Percentiles rank a stretch among this genome's conserved stretches.
phyloP scores from a whole-genome alignment of 2,329 filamentous ascomycete species.

The Aureobasidium sp. region DNA sequence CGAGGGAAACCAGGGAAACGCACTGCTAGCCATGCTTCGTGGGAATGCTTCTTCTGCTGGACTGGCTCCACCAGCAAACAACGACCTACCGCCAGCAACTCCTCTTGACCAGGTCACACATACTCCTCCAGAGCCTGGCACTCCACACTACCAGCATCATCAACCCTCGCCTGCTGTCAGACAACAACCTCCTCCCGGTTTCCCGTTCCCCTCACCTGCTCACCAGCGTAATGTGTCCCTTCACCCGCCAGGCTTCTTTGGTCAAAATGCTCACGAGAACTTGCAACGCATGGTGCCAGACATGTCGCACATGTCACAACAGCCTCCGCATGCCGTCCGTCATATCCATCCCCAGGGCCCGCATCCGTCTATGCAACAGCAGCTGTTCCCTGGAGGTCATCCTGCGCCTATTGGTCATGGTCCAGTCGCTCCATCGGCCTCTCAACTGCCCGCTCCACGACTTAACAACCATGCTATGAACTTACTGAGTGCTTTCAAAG shows the following conservation, averaged over 20 bases:
- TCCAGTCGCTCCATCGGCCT: conserved; percentile 59
- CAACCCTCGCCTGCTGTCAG: conserved; percentile 49
- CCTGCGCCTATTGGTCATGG: conserved; percentile 35
- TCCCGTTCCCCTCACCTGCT: conserved; percentile 44
- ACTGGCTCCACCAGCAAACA: conserved; percentile 26
- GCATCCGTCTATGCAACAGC: conserved; percentile 25
- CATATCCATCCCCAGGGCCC: conserved; percentile 21
- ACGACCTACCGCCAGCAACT: conserved; percentile 37
- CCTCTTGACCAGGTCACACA: conserved; percentile 59
- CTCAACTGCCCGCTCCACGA: conserved; percentile 64
- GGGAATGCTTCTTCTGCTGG: conserved; percentile 36
- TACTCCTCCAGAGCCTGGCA: conserved; percentile 59
- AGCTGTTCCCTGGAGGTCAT: conserved; percentile 28
- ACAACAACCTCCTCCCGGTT: conserved; percentile 56
- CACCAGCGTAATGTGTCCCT: conserved; percentile 40
- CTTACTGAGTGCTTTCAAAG: conserved; percentile 66
- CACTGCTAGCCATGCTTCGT: conserved; percentile 63
- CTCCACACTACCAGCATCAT: conserved; percentile 59
- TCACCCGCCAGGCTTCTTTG: conserved; percentile 28
- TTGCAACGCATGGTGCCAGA: conserved; percentile 17
- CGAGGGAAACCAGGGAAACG: conserved; percentile 50
- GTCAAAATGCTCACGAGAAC: conserved; percentile 13
- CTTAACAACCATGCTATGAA: conserved; percentile 63
- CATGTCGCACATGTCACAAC: conserved; percentile 18
- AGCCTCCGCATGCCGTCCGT: conserved; percentile 3